Conservation (phyloP, 2,329 filamentous ascomycete genomes). For the Ploettnerulaceae sp. region DNA sequence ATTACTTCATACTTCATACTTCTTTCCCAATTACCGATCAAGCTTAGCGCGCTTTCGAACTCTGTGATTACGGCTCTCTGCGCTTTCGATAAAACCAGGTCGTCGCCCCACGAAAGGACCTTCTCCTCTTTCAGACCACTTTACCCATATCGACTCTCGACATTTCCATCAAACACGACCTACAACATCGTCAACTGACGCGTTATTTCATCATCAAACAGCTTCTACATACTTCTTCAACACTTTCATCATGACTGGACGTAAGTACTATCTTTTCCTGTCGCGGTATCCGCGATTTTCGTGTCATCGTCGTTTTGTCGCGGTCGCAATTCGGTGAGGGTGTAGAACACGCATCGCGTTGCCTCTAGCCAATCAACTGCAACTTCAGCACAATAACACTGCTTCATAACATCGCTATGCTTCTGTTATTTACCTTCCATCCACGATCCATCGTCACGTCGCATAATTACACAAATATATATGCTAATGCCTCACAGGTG, state of each 20-base stretch:
- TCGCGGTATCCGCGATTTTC: slow-evolving; percentile 14
- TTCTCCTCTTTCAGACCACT: slow-evolving; percentile 7
- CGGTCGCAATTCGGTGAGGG: slow-evolving; percentile 29
- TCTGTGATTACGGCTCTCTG: slow-evolving; percentile 6
- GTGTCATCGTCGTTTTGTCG: slow-evolving; percentile 21
- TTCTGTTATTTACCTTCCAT: neutral
- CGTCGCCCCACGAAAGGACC: slow-evolving; percentile 4
- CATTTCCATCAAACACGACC: slow-evolving; percentile 14
- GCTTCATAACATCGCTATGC: neutral
- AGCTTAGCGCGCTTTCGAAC: slow-evolving; percentile 9
- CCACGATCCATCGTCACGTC: slow-evolving; percentile 3
- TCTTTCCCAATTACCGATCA: slow-evolving; percentile 12
- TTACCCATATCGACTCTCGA: slow-evolving; percentile 11
- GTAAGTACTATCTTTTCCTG: slow-evolving; percentile 47
- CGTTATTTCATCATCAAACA: slow-evolving; percentile 35
- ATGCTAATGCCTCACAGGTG: slow-evolving; percentile 25
- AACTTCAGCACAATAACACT: slow-evolving; percentile 10
- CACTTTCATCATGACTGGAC: slow-evolving; percentile 63
- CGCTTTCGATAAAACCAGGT: slow-evolving; percentile 8
- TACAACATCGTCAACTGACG: slow-evolving; percentile 21
- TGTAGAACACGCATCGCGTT: slow-evolving; percentile 13
- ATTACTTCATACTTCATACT: neutral
- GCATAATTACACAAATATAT: neutral
- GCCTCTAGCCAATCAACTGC: slow-evolving; percentile 21
- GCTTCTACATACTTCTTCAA: slow-evolving; percentile 24